phyloP scores from a whole-genome alignment of 768 basidiomycete genomes.

The Amylocystis lapponica region DNA sequence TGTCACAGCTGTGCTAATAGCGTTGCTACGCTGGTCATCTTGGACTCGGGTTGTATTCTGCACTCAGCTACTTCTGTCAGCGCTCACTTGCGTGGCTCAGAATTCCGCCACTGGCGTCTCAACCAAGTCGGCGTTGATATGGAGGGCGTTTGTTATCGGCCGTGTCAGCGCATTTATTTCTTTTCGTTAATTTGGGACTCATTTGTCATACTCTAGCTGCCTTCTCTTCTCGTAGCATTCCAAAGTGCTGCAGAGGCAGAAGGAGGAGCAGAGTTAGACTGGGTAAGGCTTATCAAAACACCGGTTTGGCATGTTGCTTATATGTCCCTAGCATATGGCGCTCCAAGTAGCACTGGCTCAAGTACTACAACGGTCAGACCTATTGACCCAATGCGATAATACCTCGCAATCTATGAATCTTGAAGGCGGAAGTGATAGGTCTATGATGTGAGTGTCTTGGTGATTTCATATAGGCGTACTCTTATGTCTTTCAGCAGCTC shows the following conservation, averaged over 20 bases:
- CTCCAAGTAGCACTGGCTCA: constrained; percentile 47
- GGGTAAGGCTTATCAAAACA: constrained; percentile 36
- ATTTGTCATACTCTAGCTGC: constrained; percentile 40
- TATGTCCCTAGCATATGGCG: constrained; percentile 27
- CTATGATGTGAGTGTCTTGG: constrained; percentile 7
- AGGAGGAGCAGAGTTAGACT: constrained; percentile 46
- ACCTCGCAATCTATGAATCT: constrained; percentile 13
- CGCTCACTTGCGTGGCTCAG: constrained; percentile 58
- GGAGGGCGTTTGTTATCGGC: constrained; percentile 69
- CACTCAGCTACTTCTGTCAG: constrained; percentile 57
- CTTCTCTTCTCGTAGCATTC: constrained; percentile 50
- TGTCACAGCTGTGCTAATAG: constrained; percentile 18
- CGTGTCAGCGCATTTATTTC: constrained; percentile 43
- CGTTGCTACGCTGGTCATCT: constrained; percentile 18
- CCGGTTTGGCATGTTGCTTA: too few relatives aligned
- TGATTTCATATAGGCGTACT: not conserved
- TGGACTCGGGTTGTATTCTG: constrained; percentile 22
- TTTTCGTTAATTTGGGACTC: not conserved
- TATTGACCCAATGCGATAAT: constrained; percentile 50
- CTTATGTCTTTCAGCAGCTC: not conserved
- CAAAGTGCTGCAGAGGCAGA: constrained; percentile 49
- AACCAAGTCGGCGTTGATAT: constrained; percentile 34
- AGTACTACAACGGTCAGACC: constrained; percentile 45
- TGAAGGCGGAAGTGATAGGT: not conserved
- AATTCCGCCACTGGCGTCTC: constrained; percentile 21